phyloP scores from a whole-genome alignment of 306 rosid species.

The Vigna reflexopilosa region DNA sequence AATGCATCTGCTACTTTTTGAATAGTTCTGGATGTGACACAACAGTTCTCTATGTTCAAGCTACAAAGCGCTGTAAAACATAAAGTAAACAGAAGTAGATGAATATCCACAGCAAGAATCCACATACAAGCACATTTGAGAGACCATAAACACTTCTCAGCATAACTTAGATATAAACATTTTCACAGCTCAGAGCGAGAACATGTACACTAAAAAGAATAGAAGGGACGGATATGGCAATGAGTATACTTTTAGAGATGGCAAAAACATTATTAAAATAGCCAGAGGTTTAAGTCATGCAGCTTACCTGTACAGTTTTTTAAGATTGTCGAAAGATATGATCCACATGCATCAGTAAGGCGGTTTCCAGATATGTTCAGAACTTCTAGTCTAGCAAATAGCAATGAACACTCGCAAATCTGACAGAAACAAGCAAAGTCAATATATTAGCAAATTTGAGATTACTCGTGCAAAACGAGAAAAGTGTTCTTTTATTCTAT shows the following conservation, averaged over 20 bases:
- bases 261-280: slow-evolving; percentile 31
- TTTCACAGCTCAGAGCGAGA: slow-evolving; percentile 28
- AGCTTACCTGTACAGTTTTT: slow-evolving; percentile 76
- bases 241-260: slow-evolving; percentile 27
- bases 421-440: slow-evolving; percentile 46
- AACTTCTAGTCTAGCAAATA: slow-evolving; percentile 82
- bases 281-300: slow-evolving; percentile 39
- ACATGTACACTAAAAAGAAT: slow-evolving; percentile 38
- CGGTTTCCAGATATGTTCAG: slow-evolving; percentile 92
- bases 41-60: slow-evolving; percentile 83
- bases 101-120: slow-evolving; percentile 21
- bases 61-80: slow-evolving; percentile 69
- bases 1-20: slow-evolving; percentile 78
- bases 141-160: not conserved
- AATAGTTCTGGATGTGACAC: slow-evolving; percentile 82
- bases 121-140: slow-evolving; percentile 37
- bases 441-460: slow-evolving; percentile 25
- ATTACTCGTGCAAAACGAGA: slow-evolving; percentile 11
- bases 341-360: slow-evolving; percentile 90
- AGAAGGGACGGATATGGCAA: slow-evolving; percentile 27
- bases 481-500: slow-evolving; percentile 24
- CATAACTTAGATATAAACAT: slow-evolving; percentile 13
- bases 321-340: slow-evolving; percentile 82
- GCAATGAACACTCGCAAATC: slow-evolving; percentile 86
- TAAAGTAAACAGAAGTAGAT: slow-evolving; percentile 41